A percentile compares a stretch with the other conserved stretches of the same genome.
Conservation (phyloP, 2,329 filamentous ascomycete species). For the Fusarium gaditjirri region DNA sequence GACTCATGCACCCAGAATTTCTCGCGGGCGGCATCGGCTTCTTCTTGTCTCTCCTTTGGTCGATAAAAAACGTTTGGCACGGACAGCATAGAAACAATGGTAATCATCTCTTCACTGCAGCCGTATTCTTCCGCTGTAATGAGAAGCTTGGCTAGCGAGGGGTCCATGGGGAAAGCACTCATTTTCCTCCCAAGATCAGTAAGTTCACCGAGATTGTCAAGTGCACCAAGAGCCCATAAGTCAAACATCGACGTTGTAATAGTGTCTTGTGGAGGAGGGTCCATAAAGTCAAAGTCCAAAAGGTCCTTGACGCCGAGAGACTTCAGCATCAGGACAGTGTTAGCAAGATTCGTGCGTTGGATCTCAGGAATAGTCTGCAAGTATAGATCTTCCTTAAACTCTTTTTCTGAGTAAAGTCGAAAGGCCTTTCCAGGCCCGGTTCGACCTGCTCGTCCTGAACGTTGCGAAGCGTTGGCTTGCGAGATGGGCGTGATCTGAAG, state of each 20-base stretch:
- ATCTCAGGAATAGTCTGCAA: conserved; percentile 98
- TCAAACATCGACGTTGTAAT: conserved; percentile 98
- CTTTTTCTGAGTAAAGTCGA: conserved; percentile 91
- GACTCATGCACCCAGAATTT: conserved; percentile 99
- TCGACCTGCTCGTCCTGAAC: conserved; percentile 91
- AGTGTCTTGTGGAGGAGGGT: conserved; percentile 96
- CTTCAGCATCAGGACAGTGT: conserved; percentile 93
- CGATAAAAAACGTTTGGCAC: conserved; percentile 97
- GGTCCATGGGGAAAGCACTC: conserved; percentile 99
- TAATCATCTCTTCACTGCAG: conserved; percentile 97
- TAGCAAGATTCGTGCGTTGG: conserved; percentile 93
- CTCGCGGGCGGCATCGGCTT: conserved; percentile 93
- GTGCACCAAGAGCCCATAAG: conserved; percentile 91
- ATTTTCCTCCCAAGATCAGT: conserved; percentile 89
- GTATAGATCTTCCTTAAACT: conserved; percentile 96
- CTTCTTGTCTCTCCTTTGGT: conserved; percentile 95
- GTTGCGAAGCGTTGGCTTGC: conserved; percentile 93
- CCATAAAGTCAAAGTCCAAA: conserved; percentile 98
- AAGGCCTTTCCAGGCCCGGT: conserved; percentile 97
- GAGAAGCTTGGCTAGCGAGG: conserved; percentile 91
- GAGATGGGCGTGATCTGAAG: conserved; percentile 97
- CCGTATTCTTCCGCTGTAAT: conserved; percentile 91
- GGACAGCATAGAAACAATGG: conserved; percentile 97
- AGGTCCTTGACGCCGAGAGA: conserved; percentile 94
- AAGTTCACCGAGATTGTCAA: conserved; percentile 93